Base-by-base conservation (phyloP, 1,139 yeast species). In the Spathaspora sp. region DNA sequence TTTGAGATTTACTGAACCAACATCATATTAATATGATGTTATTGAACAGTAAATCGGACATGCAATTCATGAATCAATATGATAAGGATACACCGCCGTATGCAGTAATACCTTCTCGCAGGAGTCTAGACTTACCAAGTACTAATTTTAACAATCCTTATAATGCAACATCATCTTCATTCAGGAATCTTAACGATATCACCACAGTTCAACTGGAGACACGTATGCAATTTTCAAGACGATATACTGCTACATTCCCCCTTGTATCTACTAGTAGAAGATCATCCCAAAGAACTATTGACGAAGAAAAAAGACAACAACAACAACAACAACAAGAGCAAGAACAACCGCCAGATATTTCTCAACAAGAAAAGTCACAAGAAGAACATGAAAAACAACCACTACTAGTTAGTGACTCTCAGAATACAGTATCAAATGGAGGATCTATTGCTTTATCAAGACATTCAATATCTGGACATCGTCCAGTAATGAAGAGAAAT, bases 401-500 rank as follows among this genome's bases (percentile, higher is more conserved):
- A 20, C 36, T 9, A 44, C 23, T n/a, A n/a, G 27, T 25, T 15
- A 41, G 39, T 18, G 11, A 17, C 15, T 7, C 24, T 7, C 39
- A 24, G 39, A 24, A 18, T 26, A 17, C 38, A 41, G 20, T 45
- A 38, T 43, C 45, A 27, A 50, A 49, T 17, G 60, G 56, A 36
- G 53, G 59, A 10, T 50, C 54, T 13, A 52, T 54, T 42, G 51
- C 54, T 7, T 43, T 51, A 38, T 36, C 54, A 23, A 46, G 51
- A 44, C 48, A 49, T 38, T 49, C 53, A 31, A 38, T 48, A 13
- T 36, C 40, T n/a, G 24, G 41, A 10, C 50, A 50, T 17, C 46
- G 46, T 26, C 58, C 60, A 13, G 29, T 46, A 7, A 37, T 31
- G 36, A 31, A 59, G n/a, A 50, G 65, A 47, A 58, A 50, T 44